phyloP scores from a whole-genome alignment of 371 early-diverging fungal genomes.

The Actinomucor elegans region DNA sequence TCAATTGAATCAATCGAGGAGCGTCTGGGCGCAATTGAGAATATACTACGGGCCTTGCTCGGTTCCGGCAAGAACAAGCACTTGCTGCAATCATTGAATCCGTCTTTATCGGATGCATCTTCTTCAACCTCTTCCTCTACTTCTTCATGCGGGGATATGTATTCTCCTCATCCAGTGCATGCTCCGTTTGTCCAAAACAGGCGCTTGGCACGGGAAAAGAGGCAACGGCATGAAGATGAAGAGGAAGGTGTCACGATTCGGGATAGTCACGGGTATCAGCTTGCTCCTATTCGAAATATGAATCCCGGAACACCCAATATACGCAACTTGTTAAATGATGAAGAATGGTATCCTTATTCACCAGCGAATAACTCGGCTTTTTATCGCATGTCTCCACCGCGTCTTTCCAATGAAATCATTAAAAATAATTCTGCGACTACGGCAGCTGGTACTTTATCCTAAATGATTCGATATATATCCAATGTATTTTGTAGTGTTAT shows the following conservation, averaged over 20 bases:
- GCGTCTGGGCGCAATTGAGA: conserved; percentile 22
- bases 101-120: neutral
- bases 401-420: neutral
- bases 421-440: conserved; percentile 12
- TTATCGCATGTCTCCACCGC: conserved; percentile 6
- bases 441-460: conserved; percentile 3
- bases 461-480: neutral
- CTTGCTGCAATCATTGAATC: conserved; percentile 5
- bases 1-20: conserved; percentile 30
- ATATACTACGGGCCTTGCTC: conserved; percentile 22
- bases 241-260: conserved; percentile 11
- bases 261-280: conserved; percentile 16
- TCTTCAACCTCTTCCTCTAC: neutral
- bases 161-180: conserved; percentile 18
- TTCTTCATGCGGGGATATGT: conserved; percentile 15
- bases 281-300: conserved; percentile 11
- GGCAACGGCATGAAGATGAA: conserved; percentile 13
- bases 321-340: conserved; percentile 9
- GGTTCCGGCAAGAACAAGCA: conserved; percentile 22
- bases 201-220: conserved; percentile 15
- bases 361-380: neutral
- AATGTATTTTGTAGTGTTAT: no score
- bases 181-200: conserved; percentile 18
- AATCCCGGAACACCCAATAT: conserved; percentile 11
- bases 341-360: conserved; percentile 1